Evolutionary conservation across 768 basidiomycete genomes (phyloP), one percentile per base, ranked within the genome.

Genomic region (Tulasnella sp.): DNA sequence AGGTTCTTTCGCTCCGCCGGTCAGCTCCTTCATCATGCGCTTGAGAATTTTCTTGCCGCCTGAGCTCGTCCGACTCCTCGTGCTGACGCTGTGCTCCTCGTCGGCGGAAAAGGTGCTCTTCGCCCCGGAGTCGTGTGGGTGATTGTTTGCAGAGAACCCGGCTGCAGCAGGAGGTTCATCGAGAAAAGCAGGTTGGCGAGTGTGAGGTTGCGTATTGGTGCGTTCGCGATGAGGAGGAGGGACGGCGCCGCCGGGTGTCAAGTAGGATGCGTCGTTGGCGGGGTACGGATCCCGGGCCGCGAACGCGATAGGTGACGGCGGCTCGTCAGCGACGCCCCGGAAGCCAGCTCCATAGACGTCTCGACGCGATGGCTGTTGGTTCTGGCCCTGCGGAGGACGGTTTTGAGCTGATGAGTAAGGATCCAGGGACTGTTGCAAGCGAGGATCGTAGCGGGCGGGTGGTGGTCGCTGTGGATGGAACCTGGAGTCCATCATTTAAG

Each of bases 41-140:
- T 74, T 74, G 38, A 74, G 44, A 21, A 74, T 39, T 38, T 74
- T 74, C 39, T 46, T 46, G 24, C 72, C 72, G 72, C 72, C 72
- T n/a, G 39, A 39, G 72, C 72, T 74, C n/a, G 72, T 46, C 39
- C 44, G 34, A 34, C 72, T 74, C 72, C 72, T 42, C 10, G 4
- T 74, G 38, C 72, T 74, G 72, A 74, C 72, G 44, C 39, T 40
- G 62, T 68, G n/a, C 5, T 68, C 34, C 6, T 74, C 72, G 21
- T 74, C 72, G 38, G 72, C 72, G 72, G 72, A 74, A 46, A 74
- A 74, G 34, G 72, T 74, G 44, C 72, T 74, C 72, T 74, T 39
- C 5, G 72, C 72, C n/a, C 72, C 72, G 21, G 72, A 74, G 72
- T 46, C 44, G 72, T 38, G 24, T 24, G 39, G 7, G 16, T 74